phyloP scores from a whole-genome alignment of 768 basidiomycete genomes.

The Candolleomyces aberdarensis region DNA sequence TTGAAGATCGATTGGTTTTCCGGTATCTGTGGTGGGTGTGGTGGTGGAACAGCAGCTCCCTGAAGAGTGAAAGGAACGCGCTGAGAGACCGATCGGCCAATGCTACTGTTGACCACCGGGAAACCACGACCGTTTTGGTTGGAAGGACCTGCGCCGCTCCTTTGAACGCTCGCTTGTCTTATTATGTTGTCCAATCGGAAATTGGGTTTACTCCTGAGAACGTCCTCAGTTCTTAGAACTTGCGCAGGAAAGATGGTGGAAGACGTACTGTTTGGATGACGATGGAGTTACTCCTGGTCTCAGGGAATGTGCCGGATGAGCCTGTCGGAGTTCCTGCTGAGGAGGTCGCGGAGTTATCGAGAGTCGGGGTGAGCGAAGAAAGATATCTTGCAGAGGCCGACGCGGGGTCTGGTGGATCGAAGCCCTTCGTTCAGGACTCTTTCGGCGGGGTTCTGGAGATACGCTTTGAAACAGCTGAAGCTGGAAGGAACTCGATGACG shows the following conservation, averaged over 20 bases:
- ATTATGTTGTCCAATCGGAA: neutral
- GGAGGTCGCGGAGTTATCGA: neutral
- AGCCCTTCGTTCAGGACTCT: neutral
- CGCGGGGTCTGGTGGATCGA: slow-evolving; percentile 1
- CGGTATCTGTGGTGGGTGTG: no score
- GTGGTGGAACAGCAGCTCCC: no score
- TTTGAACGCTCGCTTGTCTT: neutral
- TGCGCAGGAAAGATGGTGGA: neutral
- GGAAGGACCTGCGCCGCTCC: neutral
- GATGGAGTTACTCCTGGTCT: neutral
- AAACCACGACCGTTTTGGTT: neutral
- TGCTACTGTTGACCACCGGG: neutral
- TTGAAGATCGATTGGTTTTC: no score
- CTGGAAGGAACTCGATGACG: neutral
- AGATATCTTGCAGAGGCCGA: slow-evolving; percentile 6
- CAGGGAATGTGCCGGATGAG: no score
- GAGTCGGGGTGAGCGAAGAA: neutral
- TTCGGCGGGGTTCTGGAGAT: neutral
- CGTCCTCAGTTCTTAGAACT: neutral
- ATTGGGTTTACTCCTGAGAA: neutral
- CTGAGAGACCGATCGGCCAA: no score
- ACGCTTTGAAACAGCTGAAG: neutral
- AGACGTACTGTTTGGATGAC: neutral
- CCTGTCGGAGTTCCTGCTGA: neutral
- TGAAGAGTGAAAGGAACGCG: no score